A percentile compares a stretch with the other conserved stretches of the same genome.
Evolutionary conservation across 228 moss, liverwort and hornwort species (phyloP).

Genomic region (Sphagnum fallax): DNA sequence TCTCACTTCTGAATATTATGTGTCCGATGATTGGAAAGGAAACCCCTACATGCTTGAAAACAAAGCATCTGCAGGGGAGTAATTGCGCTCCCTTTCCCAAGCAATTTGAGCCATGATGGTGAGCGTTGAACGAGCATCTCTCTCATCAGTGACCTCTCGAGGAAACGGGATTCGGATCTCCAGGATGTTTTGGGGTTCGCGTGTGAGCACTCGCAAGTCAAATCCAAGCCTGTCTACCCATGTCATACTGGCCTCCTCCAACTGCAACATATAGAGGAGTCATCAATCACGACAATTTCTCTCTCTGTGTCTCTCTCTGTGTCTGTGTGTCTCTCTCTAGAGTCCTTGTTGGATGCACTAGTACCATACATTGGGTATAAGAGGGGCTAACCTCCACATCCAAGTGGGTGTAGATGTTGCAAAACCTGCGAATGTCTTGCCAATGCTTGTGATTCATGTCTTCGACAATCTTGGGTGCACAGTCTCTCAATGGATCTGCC

Average conservation of each 20-base stretch:
- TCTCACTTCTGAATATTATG: too few relatives aligned
- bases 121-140: constrained; percentile 84
- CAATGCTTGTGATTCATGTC: constrained; percentile 98
- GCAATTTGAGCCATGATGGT: constrained; percentile 95
- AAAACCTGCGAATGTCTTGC: constrained; percentile 91
- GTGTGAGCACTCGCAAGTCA: constrained; percentile 78
- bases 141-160: constrained; percentile 75
- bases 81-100: constrained; percentile 80
- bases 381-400: constrained; percentile 49
- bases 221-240: constrained; percentile 97
- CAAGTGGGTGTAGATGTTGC: constrained; percentile 58
- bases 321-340: too few relatives aligned
- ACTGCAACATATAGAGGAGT: constrained; percentile 17
- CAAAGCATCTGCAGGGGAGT: constrained; percentile 26
- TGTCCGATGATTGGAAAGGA: too few relatives aligned
- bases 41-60: too few relatives aligned
- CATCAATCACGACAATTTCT: neutral
- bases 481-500: constrained; percentile 85
- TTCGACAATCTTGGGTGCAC: constrained; percentile 74
- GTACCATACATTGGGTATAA: too few relatives aligned
- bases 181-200: constrained; percentile 61
- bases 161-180: constrained; percentile 82
- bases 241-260: constrained; percentile 94
- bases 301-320: too few relatives aligned
- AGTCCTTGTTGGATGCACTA: too few relatives aligned